These are phyloP conservation scores for Zopfia rhizophila DNA, from an alignment of 2,329 filamentous ascomycete genomes.

Conservation along the genomic window DNA sequence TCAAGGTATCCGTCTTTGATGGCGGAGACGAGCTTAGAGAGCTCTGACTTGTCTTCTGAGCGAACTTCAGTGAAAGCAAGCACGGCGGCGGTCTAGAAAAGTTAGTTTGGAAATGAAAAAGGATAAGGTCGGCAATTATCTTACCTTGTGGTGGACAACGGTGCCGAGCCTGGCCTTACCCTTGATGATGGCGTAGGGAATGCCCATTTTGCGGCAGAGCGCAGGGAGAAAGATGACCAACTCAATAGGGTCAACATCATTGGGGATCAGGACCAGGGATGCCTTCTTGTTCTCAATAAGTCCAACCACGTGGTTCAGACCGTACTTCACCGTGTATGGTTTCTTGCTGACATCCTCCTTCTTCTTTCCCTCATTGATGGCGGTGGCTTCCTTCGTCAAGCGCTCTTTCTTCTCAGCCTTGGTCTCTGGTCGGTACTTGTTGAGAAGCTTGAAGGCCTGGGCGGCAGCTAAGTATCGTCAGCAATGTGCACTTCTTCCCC, in stretches of 20 bases:
- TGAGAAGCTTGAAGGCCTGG: conserved; percentile 98
- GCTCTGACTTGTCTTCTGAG: conserved; percentile 97
- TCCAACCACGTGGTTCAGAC: conserved; percentile 90
- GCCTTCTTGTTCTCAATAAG: conserved; percentile 92
- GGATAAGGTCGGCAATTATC: conserved; percentile 24
- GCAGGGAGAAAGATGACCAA: conserved; percentile 98
- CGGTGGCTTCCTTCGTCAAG: conserved; percentile 96
- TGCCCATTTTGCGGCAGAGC: conserved; percentile 99
- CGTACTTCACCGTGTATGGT: conserved; percentile 99
- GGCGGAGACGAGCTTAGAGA: conserved; percentile 93
- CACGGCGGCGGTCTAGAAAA: conserved; percentile 90
- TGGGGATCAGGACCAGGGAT: conserved; percentile 95
- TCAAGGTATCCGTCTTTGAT: conserved; percentile 98
- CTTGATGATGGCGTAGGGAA: conserved; percentile 98
- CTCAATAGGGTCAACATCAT: conserved; percentile 99
- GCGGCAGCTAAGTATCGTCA: conserved; percentile 70
- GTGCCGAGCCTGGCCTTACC: conserved; percentile 99
- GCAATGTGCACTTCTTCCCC: conserved; percentile 82
- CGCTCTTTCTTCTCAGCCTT: conserved; percentile 99
- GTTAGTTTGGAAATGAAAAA: conserved; percentile 39
- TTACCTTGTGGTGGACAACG: conserved; percentile 98
- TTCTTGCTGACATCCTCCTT: conserved; percentile 99
- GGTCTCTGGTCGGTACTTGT: conserved; percentile 99
- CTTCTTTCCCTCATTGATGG: conserved; percentile 99
- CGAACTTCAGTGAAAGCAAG: conserved; percentile 96